phyloP scores from a whole-genome alignment of 208 protist genomes.

The Leishmania braziliensis region DNA sequence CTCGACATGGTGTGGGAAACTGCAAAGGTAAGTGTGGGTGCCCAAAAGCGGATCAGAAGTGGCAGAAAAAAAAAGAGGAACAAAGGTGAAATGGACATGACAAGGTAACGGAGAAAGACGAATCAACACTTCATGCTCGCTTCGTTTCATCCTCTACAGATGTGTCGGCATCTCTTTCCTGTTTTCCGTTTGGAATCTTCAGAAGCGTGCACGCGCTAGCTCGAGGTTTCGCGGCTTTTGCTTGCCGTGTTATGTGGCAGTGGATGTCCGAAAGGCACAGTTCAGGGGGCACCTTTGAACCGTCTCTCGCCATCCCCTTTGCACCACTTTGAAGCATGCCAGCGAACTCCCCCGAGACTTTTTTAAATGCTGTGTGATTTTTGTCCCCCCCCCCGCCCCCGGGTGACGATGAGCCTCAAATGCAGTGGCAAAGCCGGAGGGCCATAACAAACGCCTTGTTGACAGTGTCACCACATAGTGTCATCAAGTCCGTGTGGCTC shows the following conservation, averaged over 20 bases:
- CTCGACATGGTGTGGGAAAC: neutral
- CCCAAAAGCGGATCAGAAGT: neutral
- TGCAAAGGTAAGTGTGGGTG: neutral
- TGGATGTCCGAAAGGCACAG: neutral
- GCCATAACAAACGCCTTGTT: no score
- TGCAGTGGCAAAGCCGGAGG: no score
- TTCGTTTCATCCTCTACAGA: neutral
- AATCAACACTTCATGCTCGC: neutral
- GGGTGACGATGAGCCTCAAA: no score
- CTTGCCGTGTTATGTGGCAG: neutral
- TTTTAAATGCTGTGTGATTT: no score
- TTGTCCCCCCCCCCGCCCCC: neutral
- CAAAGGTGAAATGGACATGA: neutral
- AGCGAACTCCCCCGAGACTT: neutral
- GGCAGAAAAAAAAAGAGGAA: neutral
- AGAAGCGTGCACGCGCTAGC: neutral
- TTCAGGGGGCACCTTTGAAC: neutral
- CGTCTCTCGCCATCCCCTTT: neutral
- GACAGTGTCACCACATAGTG: no score
- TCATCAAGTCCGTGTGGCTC: slow-evolving; percentile 74
- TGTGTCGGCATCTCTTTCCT: neutral
- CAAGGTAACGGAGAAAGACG: neutral
- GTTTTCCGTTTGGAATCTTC: neutral
- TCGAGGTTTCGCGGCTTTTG: neutral
- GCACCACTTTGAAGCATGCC: no score